Conservation (phyloP, 2,329 filamentous ascomycete species). For the Xylaria sp. region DNA sequence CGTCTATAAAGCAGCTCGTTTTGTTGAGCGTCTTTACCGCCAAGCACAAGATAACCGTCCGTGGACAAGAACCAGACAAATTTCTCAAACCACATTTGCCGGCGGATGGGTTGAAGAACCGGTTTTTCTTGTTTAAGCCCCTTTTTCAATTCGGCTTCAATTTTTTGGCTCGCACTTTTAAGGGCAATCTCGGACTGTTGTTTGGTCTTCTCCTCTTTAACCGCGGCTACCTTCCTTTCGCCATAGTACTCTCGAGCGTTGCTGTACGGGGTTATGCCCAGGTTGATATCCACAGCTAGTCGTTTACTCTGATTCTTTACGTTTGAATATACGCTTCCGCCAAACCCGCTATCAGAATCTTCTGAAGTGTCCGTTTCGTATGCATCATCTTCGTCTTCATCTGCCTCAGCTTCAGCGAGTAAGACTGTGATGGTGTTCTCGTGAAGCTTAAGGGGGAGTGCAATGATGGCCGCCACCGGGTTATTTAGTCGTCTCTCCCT, state of each 20-base stretch:
- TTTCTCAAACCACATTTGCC: constrained; percentile 96
- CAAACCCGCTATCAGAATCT: constrained; percentile 66
- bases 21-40: constrained; percentile 87
- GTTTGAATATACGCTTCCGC: constrained; percentile 51
- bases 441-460: constrained; percentile 86
- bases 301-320: constrained; percentile 61
- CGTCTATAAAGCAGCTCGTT: constrained; percentile 91
- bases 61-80: constrained; percentile 96
- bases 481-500: constrained; percentile 85
- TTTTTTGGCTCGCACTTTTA: constrained; percentile 91
- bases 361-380: constrained; percentile 73
- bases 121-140: constrained; percentile 92
- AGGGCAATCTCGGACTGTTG: constrained; percentile 84
- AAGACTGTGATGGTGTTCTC: constrained; percentile 88
- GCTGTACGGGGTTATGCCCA: constrained; percentile 83
- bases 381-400: constrained; percentile 70
- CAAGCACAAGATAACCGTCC: constrained; percentile 92
- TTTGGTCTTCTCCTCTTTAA: constrained; percentile 88
- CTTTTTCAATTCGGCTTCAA: constrained; percentile 85
- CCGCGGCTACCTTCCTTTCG: constrained; percentile 83
- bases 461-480: constrained; percentile 86
- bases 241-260: constrained; percentile 95
- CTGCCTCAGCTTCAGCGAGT: constrained; percentile 75
- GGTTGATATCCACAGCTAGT: constrained; percentile 84
- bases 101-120: constrained; percentile 82